phyloP scores from a whole-genome alignment of 2,329 filamentous ascomycete genomes.

The Botryosphaeria dothidea region DNA sequence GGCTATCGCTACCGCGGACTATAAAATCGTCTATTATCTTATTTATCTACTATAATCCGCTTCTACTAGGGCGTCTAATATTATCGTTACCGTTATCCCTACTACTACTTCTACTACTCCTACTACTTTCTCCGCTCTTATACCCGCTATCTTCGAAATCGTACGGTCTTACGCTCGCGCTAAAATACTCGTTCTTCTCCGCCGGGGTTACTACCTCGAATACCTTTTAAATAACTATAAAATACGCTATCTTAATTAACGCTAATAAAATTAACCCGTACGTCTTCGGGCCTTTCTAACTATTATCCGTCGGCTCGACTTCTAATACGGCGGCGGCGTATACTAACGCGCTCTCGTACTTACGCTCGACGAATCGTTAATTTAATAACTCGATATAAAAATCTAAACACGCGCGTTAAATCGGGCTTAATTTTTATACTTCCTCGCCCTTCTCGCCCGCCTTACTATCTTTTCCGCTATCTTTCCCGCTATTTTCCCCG shows the following conservation, averaged over 20 bases:
- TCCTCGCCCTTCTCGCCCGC: no score
- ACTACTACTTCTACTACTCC: conserved; percentile 15
- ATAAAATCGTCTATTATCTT: conserved; percentile 25
- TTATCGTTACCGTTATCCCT: no score
- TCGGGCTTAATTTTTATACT: conserved; percentile 21
- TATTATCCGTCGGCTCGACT: conserved; percentile 19
- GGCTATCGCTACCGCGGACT: conserved; percentile 22
- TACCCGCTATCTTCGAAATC: background rate
- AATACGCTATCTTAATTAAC: conserved; percentile 23
- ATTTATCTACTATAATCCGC: background rate
- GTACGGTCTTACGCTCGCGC: background rate
- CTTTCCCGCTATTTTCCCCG: no score
- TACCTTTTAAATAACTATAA: conserved; percentile 27
- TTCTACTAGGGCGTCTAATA: background rate
- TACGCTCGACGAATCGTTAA: background rate
- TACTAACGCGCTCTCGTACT: conserved; percentile 27
- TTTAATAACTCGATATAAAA: conserved; percentile 5
- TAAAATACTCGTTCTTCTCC: background rate
- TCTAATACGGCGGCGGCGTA: conserved; percentile 25
- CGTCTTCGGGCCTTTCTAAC: conserved; percentile 22
- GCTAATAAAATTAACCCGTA: conserved; percentile 18
- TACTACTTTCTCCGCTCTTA: conserved; percentile 15
- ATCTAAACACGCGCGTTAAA: background rate
- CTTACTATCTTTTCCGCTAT: background rate
- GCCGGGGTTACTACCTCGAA: conserved; percentile 17